Evolutionary conservation across 306 rosid genomes (phyloP).

Genomic region (Pyrus pyrifolia): DNA sequence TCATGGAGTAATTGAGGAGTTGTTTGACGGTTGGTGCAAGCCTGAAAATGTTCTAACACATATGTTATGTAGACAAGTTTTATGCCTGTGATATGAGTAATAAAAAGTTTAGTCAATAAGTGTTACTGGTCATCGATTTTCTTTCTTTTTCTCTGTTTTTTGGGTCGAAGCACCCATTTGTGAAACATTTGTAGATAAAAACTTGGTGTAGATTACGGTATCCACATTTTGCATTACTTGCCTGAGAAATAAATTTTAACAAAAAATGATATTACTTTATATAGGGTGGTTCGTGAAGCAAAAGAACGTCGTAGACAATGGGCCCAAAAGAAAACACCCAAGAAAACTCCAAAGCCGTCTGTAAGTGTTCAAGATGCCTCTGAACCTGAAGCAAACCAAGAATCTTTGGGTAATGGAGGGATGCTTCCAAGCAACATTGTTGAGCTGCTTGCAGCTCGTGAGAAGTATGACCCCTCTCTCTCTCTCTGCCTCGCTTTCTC

Average conservation of each 20-base stretch:
- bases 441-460: constrained; percentile 68
- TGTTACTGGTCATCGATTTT: neutral
- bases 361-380: constrained; percentile 25
- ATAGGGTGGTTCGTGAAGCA: constrained; percentile 62
- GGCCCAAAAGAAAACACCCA: constrained; percentile 67
- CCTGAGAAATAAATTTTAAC: neutral
- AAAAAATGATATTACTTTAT: neutral
- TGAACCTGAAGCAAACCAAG: constrained; percentile 25
- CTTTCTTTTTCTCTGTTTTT: neutral
- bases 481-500: neutral
- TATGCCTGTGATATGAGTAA: neutral
- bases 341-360: constrained; percentile 51
- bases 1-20: neutral
- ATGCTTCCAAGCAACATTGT: constrained; percentile 79
- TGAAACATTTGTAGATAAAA: neutral
- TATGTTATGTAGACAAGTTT: neutral
- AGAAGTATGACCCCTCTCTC: constrained; percentile 44
- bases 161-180: neutral
- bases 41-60: neutral
- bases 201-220: neutral
- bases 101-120: neutral
- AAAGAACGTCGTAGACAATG: constrained; percentile 69
- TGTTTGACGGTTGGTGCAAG: neutral
- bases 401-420: constrained; percentile 31
- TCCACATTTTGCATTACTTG: neutral